Percentiles rank a stretch among this genome's conserved stretches.
These are phyloP conservation scores for Ophiostoma quercus DNA, from an alignment of 2,329 filamentous ascomycete species.

Conservation along the genomic window DNA sequence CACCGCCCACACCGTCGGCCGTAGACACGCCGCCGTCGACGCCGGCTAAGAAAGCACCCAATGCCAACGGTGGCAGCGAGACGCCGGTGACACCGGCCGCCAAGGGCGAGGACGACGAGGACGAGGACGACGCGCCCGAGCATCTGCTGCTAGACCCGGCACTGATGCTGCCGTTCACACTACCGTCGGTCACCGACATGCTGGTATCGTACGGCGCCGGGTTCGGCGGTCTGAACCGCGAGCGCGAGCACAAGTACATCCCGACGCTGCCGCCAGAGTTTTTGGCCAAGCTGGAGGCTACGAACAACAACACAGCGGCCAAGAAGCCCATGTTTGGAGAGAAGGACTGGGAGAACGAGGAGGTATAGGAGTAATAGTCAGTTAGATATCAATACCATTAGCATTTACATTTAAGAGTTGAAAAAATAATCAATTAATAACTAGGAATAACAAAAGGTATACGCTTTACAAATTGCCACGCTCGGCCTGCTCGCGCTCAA, in stretches of 20 bases:
- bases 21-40: constrained; percentile 17
- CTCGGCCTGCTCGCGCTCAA: constrained; percentile 84
- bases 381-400: background rate
- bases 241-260: constrained; percentile 90
- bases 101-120: constrained; percentile 44
- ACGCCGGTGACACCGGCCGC: constrained; percentile 35
- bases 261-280: constrained; percentile 94
- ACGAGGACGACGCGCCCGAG: constrained; percentile 65
- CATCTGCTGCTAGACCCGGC: constrained; percentile 81
- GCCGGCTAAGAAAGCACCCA: constrained; percentile 24
- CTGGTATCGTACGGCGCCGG: constrained; percentile 90
- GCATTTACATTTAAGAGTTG: background rate
- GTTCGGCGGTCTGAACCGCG: constrained; percentile 85
- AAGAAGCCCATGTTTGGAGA: constrained; percentile 56
- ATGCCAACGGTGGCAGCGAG: constrained; percentile 33
- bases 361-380: constrained; percentile 38
- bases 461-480: constrained; percentile 65
- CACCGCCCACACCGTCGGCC: background rate
- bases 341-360: constrained; percentile 63
- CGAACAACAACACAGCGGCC: constrained; percentile 38
- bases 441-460: background rate
- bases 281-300: constrained; percentile 72
- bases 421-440: too few species aligned
- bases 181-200: constrained; percentile 97
- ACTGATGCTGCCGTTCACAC: constrained; percentile 87